Base-by-base conservation (phyloP, 1,284 basidiomycete genomes). In the Cryptococcus jaspeensis region DNA sequence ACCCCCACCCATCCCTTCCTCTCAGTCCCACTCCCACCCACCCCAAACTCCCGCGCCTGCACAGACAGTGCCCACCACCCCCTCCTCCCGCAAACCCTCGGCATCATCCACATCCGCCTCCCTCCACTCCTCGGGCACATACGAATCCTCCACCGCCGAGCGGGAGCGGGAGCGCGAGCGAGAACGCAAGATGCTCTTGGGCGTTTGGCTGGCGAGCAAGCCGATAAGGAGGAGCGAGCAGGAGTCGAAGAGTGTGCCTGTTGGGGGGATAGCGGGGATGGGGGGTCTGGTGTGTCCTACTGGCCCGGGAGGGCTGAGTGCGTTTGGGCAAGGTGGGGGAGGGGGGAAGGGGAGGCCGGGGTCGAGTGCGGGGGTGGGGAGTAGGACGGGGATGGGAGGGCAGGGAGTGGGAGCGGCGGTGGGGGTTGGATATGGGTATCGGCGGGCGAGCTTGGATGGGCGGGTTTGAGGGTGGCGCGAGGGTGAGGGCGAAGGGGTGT, bases 401-500 rank as follows among this genome's bases (percentile, higher is more conserved):
- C 20, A 50, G 12, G 18, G 39, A 8, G n/a, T 20, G 37, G 48
- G 48, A 20, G 20, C 15, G 35, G 25, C 37, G 12, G 18, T 22
- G 20, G n/a, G n/a, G 11, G n/a, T 20, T 20, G 48, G 48, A 12
- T 50, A 9, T 23, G 44, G 18, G 28, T 50, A 36, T 13, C 36
- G 48, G 25, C 23, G 48, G 48, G 48, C 48, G 48, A 50, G 48
- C 39, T 50, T 50, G 36, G 48, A 50, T 38, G 36, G 36, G 12
- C 37, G 48, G 48, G 28, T 32, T 32, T 32, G 28, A 32, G 28
- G 28, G 28, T 4, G 28, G 28, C 28, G 28, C 9, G 28, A 32
- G 28, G 28, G 28, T 4, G 4, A 4, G 28, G 28, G 28, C 28
- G 28, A 9, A 32, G 28, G 28, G 28, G 28, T 9, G 28, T 5